phyloP scores from a whole-genome alignment of 305 asterid species.

The Fraxinus platypoda region DNA sequence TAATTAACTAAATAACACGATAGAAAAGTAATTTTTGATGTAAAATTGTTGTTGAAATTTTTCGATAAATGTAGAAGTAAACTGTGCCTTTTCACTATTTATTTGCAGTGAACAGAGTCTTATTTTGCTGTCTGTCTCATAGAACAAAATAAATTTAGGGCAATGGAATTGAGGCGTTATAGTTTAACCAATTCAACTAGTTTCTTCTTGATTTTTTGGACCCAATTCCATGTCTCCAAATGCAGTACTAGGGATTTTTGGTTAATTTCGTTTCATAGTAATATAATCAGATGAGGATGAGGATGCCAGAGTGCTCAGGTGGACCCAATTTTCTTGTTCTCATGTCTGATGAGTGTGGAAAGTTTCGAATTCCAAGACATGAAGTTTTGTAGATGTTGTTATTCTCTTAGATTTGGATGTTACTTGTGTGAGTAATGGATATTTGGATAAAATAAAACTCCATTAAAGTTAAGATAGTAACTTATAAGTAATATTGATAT shows the following conservation, averaged over 20 bases:
- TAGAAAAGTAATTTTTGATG: not conserved
- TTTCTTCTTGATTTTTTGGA: not conserved
- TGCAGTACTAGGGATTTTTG: not conserved
- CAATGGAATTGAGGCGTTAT: not conserved
- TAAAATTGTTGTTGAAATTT: not conserved
- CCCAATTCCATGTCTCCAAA: not conserved
- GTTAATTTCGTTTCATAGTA: not conserved
- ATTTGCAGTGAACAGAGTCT: not conserved
- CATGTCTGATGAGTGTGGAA: not conserved
- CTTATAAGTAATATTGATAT: not conserved
- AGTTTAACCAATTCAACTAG: not conserved
- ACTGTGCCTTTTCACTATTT: not conserved
- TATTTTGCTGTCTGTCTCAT: not conserved
- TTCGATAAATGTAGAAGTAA: not conserved
- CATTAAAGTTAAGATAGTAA: not conserved
- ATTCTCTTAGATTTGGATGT: not conserved
- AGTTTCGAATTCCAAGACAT: not conserved
- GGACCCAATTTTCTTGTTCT: not conserved
- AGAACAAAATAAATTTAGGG: not conserved
- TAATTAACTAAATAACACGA: not conserved
- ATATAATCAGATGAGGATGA: not conserved
- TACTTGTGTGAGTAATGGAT: not conserved
- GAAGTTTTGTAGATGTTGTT: not conserved
- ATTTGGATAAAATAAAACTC: not conserved
- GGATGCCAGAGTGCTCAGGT: not conserved